These are phyloP conservation scores for Chlamydomonas incerta DNA, from an alignment of 139 green algal genomes.

Conservation along the genomic window DNA sequence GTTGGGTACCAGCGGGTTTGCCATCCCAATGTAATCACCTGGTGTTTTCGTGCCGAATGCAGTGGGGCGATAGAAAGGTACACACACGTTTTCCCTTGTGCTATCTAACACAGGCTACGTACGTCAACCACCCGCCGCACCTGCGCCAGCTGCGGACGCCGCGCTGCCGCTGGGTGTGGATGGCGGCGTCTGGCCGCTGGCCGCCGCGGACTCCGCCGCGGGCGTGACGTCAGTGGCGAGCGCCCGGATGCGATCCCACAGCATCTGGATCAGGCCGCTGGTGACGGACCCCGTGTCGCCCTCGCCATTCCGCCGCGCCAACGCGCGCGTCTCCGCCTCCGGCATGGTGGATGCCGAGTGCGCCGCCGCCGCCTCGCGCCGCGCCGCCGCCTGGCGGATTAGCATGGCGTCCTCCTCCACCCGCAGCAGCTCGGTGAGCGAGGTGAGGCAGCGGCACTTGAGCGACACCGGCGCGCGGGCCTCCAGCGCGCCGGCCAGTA, in stretches of 20 bases:
- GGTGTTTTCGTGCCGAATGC: too few species aligned
- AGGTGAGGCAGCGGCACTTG: slow-evolving; percentile 72
- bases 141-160: background rate
- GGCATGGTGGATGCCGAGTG: slow-evolving; percentile 1
- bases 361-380: background rate
- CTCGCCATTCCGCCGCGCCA: slow-evolving; percentile 76
- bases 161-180: slow-evolving; percentile 9
- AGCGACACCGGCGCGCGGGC: slow-evolving; percentile 42
- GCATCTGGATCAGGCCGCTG: slow-evolving; percentile 65
- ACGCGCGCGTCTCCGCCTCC: background rate
- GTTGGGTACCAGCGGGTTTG: too few species aligned
- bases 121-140: too few species aligned
- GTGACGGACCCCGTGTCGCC: slow-evolving; percentile 71
- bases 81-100: too few species aligned
- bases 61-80: too few species aligned
- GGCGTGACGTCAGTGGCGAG: slow-evolving; percentile 21
- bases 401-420: slow-evolving; percentile 74
- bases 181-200: slow-evolving; percentile 11
- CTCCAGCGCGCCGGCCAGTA: slow-evolving; percentile 59
- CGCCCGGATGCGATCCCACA: slow-evolving; percentile 28
- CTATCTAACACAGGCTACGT: too few species aligned
- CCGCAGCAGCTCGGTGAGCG: slow-evolving; percentile 80
- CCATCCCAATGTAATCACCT: too few species aligned
- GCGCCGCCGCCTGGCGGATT: slow-evolving; percentile 60
- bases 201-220: background rate